A percentile compares a stretch with the other conserved stretches of the same genome.
These are phyloP conservation scores for Phytophthora syringae DNA, from an alignment of 352 stramenopile genomes.

Conservation along the genomic window DNA sequence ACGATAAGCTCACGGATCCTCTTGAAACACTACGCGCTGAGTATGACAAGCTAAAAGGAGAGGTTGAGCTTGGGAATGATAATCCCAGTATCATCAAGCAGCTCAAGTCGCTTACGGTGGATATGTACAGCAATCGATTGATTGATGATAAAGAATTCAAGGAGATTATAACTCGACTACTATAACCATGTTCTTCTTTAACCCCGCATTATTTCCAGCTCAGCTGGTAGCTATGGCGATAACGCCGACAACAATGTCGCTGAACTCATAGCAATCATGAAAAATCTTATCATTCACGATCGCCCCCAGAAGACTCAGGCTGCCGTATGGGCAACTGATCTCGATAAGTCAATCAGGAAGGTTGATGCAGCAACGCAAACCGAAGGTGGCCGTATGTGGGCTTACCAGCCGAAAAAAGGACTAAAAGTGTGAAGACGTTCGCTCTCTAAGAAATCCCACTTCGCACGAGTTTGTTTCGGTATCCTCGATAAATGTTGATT, in stretches of 20 bases:
- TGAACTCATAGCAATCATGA: neutral
- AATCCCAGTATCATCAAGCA: conserved; percentile 6
- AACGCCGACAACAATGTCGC: neutral
- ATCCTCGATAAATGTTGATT: conserved; percentile 1
- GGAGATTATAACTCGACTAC: conserved; percentile 2
- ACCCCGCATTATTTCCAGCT: conserved; percentile 7
- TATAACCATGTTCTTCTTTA: conserved; percentile 5
- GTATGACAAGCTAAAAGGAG: conserved; percentile 4
- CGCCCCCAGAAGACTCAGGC: neutral
- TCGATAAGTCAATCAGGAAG: neutral
- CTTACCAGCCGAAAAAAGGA: neutral
- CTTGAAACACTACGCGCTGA: neutral
- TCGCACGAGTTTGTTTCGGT: conserved; percentile 1
- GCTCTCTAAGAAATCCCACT: conserved; percentile 1
- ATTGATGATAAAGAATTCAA: conserved; percentile 5
- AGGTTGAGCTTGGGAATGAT: neutral
- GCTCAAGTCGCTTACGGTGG: neutral
- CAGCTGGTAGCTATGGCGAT: conserved; percentile 1
- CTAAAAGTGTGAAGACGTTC: conserved; percentile 1
- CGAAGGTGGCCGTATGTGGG: neutral
- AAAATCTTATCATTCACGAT: neutral
- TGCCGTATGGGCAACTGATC: neutral
- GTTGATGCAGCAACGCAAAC: neutral
- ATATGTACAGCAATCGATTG: conserved; percentile 4
- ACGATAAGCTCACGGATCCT: conserved; percentile 1